phyloP scores from a whole-genome alignment of 129 eudicot species.

The Smallanthus sonchifolius region DNA sequence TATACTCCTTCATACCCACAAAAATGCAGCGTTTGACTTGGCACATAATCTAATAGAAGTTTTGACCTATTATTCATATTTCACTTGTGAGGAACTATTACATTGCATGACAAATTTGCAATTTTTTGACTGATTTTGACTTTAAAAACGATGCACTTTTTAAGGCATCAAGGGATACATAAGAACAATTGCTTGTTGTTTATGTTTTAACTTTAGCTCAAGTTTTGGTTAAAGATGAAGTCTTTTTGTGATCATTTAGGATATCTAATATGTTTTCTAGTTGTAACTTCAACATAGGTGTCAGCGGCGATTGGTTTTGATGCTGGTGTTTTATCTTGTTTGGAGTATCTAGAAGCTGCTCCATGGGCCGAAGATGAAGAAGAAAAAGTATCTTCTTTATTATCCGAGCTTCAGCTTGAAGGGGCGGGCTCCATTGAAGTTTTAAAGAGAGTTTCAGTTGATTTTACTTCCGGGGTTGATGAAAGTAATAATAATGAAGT shows the following conservation, averaged over 20 bases:
- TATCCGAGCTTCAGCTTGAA: slow-evolving; percentile 82
- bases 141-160: background rate
- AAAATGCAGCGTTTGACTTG: background rate
- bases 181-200: background rate
- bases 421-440: slow-evolving; percentile 78
- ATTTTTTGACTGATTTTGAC: background rate
- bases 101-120: background rate
- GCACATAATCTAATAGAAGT: background rate
- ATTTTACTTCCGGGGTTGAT: slow-evolving; percentile 39
- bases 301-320: slow-evolving; percentile 87
- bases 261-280: slow-evolving; percentile 4
- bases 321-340: slow-evolving; percentile 91
- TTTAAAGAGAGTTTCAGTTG: slow-evolving; percentile 66
- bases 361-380: slow-evolving; percentile 98
- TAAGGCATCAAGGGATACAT: background rate
- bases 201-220: background rate
- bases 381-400: slow-evolving; percentile 77
- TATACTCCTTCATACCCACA: too few relatives aligned
- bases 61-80: background rate
- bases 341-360: slow-evolving; percentile 95
- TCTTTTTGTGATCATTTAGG: background rate
- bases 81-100: background rate
- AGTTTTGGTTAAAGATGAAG: background rate
- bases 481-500: slow-evolving; percentile 55
- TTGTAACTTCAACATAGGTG: slow-evolving; percentile 37